Evolutionary conservation across 371 early-diverging fungal genomes (phyloP).

Genomic region (Capniomyces stellatus): DNA sequence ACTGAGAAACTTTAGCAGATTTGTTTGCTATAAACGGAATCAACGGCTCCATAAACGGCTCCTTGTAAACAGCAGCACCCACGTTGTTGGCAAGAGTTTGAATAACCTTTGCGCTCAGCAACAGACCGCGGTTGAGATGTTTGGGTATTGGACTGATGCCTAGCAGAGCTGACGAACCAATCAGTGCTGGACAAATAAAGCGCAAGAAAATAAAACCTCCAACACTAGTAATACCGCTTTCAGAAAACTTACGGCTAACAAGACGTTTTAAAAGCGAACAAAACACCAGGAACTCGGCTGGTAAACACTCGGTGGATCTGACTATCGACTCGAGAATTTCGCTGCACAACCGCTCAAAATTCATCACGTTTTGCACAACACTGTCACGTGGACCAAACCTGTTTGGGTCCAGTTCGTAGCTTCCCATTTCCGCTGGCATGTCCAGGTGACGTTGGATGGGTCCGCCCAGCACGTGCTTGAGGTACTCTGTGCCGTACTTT

Average conservation of each 20-base stretch:
- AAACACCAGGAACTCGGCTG: conserved; percentile 54
- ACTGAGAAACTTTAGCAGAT: conserved; percentile 25
- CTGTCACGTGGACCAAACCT: conserved; percentile 27
- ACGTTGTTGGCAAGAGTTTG: too few relatives aligned
- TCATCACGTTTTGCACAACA: conserved; percentile 42
- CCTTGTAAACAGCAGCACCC: conserved; percentile 84
- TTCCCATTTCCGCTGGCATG: conserved; percentile 15
- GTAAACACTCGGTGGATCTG: conserved; percentile 46
- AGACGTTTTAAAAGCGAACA: conserved; percentile 59
- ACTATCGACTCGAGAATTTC: conserved; percentile 67
- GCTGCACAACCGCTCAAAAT: conserved; percentile 57
- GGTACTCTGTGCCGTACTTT: conserved; percentile 59
- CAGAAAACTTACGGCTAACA: conserved; percentile 69
- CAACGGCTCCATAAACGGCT: conserved; percentile 71
- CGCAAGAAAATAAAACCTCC: conserved; percentile 89
- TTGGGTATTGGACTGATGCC: too few relatives aligned
- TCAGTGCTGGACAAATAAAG: conserved; percentile 90
- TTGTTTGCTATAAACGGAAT: conserved; percentile 66
- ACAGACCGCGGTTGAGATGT: conserved; percentile 63
- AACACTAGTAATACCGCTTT: conserved; percentile 67
- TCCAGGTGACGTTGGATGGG: conserved; percentile 31
- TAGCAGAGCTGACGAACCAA: conserved; percentile 65
- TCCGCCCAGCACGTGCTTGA: conserved; percentile 61
- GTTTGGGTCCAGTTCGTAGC: conserved; percentile 45
- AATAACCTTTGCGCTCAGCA: conserved; percentile 83